phyloP scores from a whole-genome alignment of 2,329 filamentous ascomycete species.

The Sphaerulina populicola region DNA sequence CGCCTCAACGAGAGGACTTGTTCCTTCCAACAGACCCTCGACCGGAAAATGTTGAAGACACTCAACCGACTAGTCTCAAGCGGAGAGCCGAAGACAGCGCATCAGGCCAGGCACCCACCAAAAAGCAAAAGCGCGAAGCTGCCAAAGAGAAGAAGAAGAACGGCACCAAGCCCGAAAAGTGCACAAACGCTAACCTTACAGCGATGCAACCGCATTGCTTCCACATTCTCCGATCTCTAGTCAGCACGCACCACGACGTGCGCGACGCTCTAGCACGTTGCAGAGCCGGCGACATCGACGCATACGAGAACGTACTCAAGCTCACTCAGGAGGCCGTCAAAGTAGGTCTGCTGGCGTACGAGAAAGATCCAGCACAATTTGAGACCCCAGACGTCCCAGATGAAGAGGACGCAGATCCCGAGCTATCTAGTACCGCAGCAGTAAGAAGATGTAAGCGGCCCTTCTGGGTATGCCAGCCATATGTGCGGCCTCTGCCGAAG shows the following conservation, averaged over 20 bases:
- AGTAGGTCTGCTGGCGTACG: constrained; percentile 61
- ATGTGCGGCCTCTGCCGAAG: constrained; percentile 74
- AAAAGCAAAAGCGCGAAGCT: constrained; percentile 44
- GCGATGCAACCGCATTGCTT: constrained; percentile 90
- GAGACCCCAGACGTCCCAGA: constrained; percentile 22
- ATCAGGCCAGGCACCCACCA: constrained; percentile 44
- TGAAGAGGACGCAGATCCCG: constrained; percentile 21
- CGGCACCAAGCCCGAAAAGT: constrained; percentile 38
- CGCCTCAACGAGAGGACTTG: constrained; percentile 61
- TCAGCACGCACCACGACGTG: constrained; percentile 71
- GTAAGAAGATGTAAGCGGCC: constrained; percentile 68
- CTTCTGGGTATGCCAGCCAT: constrained; percentile 85
- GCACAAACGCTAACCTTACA: constrained; percentile 57
- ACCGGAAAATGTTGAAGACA: constrained; percentile 28
- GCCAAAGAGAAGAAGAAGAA: constrained; percentile 32
- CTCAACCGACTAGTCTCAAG: constrained; percentile 18
- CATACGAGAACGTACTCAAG: constrained; percentile 66
- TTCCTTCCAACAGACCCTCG: constrained; percentile 55
- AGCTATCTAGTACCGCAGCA: constrained; percentile 44
- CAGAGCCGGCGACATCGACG: constrained; percentile 60
- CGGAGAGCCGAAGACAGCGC: constrained; percentile 34
- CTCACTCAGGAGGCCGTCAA: constrained; percentile 70
- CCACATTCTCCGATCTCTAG: constrained; percentile 75
- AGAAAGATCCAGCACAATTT: constrained; percentile 36
- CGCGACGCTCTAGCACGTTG: constrained; percentile 71